Conservation (phyloP, 306 rosid species). For the Adenanthera pavonina region DNA sequence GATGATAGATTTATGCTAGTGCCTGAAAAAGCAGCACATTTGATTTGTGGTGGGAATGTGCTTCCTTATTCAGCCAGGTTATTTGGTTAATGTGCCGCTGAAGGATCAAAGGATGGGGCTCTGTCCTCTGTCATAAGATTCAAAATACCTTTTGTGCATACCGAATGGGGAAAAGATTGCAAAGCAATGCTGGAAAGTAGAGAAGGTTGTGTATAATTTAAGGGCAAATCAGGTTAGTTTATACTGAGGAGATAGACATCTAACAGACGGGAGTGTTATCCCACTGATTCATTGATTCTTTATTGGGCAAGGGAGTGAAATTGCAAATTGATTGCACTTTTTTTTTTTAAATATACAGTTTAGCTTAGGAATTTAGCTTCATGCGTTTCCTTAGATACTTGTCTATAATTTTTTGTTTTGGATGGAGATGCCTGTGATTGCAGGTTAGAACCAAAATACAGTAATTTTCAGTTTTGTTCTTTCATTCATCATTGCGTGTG, state of each 20-base stretch:
- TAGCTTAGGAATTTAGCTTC: conserved; percentile 42
- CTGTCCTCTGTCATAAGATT: conserved; percentile 32
- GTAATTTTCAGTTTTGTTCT: background rate
- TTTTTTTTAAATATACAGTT: conserved; percentile 13
- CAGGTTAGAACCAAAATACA: background rate
- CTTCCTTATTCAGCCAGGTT: conserved; percentile 37
- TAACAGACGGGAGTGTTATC: conserved; percentile 39
- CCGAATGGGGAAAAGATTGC: conserved; percentile 16
- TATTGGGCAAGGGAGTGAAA: conserved; percentile 41
- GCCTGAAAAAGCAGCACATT: conserved; percentile 46
- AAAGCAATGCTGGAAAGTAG: conserved; percentile 22
- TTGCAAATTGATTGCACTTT: conserved; percentile 42
- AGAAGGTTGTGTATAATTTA: conserved; percentile 47
- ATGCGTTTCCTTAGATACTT: conserved; percentile 29
- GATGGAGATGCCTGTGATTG: conserved; percentile 14
- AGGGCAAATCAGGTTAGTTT: conserved; percentile 50
- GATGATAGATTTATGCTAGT: conserved; percentile 34
- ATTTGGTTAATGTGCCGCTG: conserved; percentile 39
- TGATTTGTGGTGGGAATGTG: conserved; percentile 45
- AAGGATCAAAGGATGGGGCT: conserved; percentile 43
- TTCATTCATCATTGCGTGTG: background rate
- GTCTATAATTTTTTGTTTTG: conserved; percentile 32
- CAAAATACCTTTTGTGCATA: conserved; percentile 37
- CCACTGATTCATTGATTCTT: conserved; percentile 65
- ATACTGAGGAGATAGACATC: conserved; percentile 43